Conservation (phyloP, 2,329 filamentous ascomycete genomes). For the Peltaster fructicola region DNA sequence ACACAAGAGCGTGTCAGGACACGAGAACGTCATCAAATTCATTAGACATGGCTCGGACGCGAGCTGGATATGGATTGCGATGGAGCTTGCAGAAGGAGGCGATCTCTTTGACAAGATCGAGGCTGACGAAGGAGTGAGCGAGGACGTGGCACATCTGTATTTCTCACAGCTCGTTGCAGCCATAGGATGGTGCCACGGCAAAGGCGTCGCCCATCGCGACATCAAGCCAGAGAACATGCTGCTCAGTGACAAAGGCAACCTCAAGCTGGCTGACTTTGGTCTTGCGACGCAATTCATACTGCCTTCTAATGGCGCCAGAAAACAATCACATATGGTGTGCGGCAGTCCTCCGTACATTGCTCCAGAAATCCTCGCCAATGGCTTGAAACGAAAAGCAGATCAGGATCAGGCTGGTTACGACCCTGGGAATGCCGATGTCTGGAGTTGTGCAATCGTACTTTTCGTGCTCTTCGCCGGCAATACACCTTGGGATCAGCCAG, state of each 20-base stretch:
- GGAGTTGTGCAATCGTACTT: constrained; percentile 95
- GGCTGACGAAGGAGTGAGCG: constrained; percentile 82
- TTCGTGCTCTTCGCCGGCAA: constrained; percentile 93
- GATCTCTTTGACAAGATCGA: constrained; percentile 99
- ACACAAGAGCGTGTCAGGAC: constrained; percentile 64
- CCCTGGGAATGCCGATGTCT: constrained; percentile 75
- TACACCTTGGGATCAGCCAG: constrained; percentile 89
- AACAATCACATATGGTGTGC: constrained; percentile 75
- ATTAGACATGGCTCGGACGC: constrained; percentile 72
- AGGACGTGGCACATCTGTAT: constrained; percentile 92
- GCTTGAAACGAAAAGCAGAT: constrained; percentile 25
- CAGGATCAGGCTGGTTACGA: constrained; percentile 43
- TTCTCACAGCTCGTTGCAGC: constrained; percentile 83
- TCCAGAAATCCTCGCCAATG: constrained; percentile 55
- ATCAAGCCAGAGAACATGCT: constrained; percentile 80
- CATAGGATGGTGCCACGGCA: constrained; percentile 88
- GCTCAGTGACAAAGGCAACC: constrained; percentile 61
- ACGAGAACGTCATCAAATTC: constrained; percentile 88
- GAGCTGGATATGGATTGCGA: constrained; percentile 91
- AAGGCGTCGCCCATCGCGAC: constrained; percentile 75
- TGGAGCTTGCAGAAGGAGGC: constrained; percentile 90
- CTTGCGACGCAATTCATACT: constrained; percentile 88
- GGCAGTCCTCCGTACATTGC: constrained; percentile 95
- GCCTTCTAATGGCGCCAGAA: constrained; percentile 51
- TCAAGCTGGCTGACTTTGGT: constrained; percentile 95